phyloP scores from a whole-genome alignment of 352 stramenopile species.

The Pythium brassicae region DNA sequence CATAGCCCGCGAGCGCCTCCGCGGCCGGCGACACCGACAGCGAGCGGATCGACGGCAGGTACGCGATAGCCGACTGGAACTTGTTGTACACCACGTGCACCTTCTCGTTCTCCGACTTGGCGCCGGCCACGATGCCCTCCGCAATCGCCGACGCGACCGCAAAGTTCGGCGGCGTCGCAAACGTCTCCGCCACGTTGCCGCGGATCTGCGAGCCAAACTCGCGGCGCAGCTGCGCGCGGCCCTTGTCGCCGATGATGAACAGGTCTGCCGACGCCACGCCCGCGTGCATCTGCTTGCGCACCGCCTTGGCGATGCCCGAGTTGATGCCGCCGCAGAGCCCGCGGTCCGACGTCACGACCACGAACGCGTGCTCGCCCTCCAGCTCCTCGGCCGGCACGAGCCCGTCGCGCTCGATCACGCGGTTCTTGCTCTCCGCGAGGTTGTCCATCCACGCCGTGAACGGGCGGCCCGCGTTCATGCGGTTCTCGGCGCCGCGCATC shows the following conservation, averaged over 20 bases:
- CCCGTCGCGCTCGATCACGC: conserved; percentile 86
- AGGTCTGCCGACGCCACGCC: conserved; percentile 77
- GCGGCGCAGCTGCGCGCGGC: conserved; percentile 90
- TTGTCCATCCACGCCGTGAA: conserved; percentile 87
- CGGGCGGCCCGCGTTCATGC: conserved; percentile 76
- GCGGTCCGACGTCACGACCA: conserved; percentile 97
- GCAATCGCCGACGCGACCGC: conserved; percentile 90
- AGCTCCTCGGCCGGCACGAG: conserved; percentile 84
- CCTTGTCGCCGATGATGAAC: conserved; percentile 97
- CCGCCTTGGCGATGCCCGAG: conserved; percentile 92
- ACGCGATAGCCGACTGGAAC: conserved; percentile 95
- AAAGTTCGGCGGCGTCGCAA: conserved; percentile 85
- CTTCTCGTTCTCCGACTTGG: conserved; percentile 88
- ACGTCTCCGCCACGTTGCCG: conserved; percentile 82
- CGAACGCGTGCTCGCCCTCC: conserved; percentile 85
- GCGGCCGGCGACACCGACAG: conserved; percentile 52
- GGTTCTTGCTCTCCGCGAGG: conserved; percentile 57
- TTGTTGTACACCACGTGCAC: conserved; percentile 97
- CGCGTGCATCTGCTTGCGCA: conserved; percentile 80
- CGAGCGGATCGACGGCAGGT: conserved; percentile 90
- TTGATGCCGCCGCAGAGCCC: conserved; percentile 99
- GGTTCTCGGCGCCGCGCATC: conserved; percentile 96
- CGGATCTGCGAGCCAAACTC: conserved; percentile 62
- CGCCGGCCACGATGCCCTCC: conserved; percentile 69
- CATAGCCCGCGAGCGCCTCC: conserved; percentile 89